Evolutionary conservation across 2,329 filamentous ascomycete genomes (phyloP).

Genomic region (Alternaria sp.): DNA sequence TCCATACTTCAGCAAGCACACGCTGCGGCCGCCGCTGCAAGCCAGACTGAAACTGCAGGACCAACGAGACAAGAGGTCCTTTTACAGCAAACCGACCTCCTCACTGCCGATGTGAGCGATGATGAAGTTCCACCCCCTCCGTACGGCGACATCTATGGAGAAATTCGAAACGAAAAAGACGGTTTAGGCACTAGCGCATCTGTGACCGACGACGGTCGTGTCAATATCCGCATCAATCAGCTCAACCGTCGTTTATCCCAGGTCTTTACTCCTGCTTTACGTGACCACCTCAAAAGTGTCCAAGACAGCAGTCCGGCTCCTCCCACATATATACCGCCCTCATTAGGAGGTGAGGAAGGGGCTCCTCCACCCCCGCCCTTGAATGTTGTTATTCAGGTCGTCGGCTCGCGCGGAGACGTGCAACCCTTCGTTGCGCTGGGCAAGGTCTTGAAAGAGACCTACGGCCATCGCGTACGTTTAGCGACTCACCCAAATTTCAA

Average conservation of each 20-base stretch:
- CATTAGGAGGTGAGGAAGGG: constrained; percentile 14
- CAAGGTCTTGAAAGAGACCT: constrained; percentile 52
- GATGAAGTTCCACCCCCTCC: constrained; percentile 40
- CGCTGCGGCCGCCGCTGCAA: constrained; percentile 26
- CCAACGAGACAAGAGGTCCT: constrained; percentile 22
- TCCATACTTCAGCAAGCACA: constrained; percentile 43
- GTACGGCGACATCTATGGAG: constrained; percentile 45
- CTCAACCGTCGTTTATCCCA: constrained; percentile 30
- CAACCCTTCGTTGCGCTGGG: constrained; percentile 69
- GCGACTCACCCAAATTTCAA: constrained; percentile 37
- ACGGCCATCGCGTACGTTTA: constrained; percentile 42
- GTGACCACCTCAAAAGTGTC: constrained; percentile 20
- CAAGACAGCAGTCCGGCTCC: constrained; percentile 21
- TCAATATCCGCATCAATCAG: constrained; percentile 40
- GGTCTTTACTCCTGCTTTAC: constrained; percentile 29
- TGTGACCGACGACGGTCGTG: constrained; percentile 48
- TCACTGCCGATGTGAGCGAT: constrained; percentile 24
- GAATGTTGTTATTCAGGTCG: constrained; percentile 66
- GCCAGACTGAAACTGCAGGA: constrained; percentile 25
- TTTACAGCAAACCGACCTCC: constrained; percentile 35
- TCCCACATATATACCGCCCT: constrained; percentile 1
- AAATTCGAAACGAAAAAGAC: constrained; percentile 43
- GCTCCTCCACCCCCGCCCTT: constrained; percentile 37
- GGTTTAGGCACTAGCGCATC: constrained; percentile 55
- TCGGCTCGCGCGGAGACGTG: constrained; percentile 63